phyloP scores from a whole-genome alignment of 148 eudicot genomes.

The Chenopodium formosanum region DNA sequence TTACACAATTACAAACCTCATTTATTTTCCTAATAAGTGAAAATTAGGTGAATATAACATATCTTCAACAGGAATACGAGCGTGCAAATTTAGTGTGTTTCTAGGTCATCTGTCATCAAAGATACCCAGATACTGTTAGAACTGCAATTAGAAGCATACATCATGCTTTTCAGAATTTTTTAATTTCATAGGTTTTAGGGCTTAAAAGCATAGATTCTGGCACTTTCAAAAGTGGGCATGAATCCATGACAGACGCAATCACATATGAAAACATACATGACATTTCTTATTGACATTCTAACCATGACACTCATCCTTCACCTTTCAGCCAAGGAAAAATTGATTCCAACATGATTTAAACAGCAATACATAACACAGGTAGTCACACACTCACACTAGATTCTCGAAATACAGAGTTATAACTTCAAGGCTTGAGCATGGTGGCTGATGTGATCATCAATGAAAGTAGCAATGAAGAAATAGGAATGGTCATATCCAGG shows the following conservation, averaged over 20 bases:
- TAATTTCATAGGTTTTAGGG: too few relatives aligned
- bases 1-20: too few relatives aligned
- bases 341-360: not conserved
- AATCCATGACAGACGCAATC: not conserved
- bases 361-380: not conserved
- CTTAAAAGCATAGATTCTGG: too few relatives aligned
- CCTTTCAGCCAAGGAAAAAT: not conserved
- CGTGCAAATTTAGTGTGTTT: too few relatives aligned
- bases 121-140: too few relatives aligned
- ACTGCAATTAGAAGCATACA: too few relatives aligned
- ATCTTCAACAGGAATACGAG: too few relatives aligned
- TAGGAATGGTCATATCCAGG: slow-evolving; percentile 98
- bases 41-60: too few relatives aligned
- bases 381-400: slow-evolving; percentile 12
- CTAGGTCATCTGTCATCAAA: too few relatives aligned
- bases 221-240: not conserved
- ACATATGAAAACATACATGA: not conserved
- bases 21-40: too few relatives aligned
- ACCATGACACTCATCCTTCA: slow-evolving; percentile 8
- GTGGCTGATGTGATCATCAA: slow-evolving; percentile 92
- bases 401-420: slow-evolving; percentile 23
- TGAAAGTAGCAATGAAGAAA: slow-evolving; percentile 83
- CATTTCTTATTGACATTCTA: slow-evolving; percentile 20
- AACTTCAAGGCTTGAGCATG: slow-evolving; percentile 91
- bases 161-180: too few relatives aligned